These are phyloP conservation scores for Colletotrichum eremochloae DNA, from an alignment of 2,329 filamentous ascomycete species.

Conservation along the genomic window DNA sequence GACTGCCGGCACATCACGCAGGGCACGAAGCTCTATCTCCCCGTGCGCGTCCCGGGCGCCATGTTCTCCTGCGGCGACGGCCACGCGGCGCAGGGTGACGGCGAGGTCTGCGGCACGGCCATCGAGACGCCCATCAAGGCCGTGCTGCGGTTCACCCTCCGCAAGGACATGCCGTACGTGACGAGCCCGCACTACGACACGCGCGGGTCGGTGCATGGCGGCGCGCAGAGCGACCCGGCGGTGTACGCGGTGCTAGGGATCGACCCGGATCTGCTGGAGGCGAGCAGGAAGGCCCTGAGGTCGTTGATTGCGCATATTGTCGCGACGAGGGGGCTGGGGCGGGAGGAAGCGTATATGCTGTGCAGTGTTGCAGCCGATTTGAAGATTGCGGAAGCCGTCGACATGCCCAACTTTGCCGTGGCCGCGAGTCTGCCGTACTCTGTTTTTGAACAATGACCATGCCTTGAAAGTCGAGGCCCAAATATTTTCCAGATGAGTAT, in stretches of 20 bases:
- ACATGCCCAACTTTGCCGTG: slow-evolving; percentile 67
- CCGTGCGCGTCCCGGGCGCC: slow-evolving; percentile 62
- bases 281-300: slow-evolving; percentile 61
- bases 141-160: slow-evolving; percentile 61
- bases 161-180: slow-evolving; percentile 61
- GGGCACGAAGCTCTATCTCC: slow-evolving; percentile 62
- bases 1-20: slow-evolving; percentile 64
- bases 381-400: slow-evolving; percentile 65
- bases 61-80: slow-evolving; percentile 68
- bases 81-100: slow-evolving; percentile 67
- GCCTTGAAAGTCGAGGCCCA: not conserved
- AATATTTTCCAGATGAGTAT: too few relatives aligned
- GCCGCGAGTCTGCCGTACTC: slow-evolving; percentile 63
- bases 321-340: slow-evolving; percentile 58
- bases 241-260: slow-evolving; percentile 62
- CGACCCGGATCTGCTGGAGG: slow-evolving; percentile 61
- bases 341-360: slow-evolving; percentile 66
- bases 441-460: slow-evolving; percentile 54
- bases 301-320: slow-evolving; percentile 64
- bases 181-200: slow-evolving; percentile 63
- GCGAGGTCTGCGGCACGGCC: slow-evolving; percentile 68
- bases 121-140: slow-evolving; percentile 67
- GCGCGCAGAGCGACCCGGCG: slow-evolving; percentile 46
- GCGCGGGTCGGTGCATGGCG: slow-evolving; percentile 18
- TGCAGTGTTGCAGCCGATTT: slow-evolving; percentile 63